Percentiles rank a stretch among this genome's conserved stretches.
Conservation (phyloP, 2,329 filamentous ascomycete genomes). For the Aureobasidium leucospermi region DNA sequence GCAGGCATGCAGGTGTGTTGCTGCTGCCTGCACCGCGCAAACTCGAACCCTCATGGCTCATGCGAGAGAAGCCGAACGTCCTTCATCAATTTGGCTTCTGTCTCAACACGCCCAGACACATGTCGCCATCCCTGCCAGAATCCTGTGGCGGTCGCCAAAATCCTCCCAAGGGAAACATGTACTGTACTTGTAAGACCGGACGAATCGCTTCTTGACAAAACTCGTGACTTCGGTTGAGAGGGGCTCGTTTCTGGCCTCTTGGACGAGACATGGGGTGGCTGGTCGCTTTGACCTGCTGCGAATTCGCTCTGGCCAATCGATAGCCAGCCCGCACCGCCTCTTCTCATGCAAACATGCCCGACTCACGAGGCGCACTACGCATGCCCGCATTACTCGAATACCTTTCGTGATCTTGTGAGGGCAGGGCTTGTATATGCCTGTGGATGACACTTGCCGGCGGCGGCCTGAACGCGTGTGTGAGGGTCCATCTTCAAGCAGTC, state of each 20-base stretch:
- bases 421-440: background rate
- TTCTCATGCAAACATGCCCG: constrained; percentile 13
- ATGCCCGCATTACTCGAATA: constrained; percentile 9
- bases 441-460: background rate
- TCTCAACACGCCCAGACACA: background rate
- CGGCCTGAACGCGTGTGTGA: background rate
- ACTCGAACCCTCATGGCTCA: background rate
- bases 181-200: background rate
- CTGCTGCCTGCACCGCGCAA: background rate
- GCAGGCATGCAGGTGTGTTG: constrained; percentile 5
- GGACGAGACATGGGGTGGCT: background rate
- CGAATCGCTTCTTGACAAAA: background rate
- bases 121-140: background rate
- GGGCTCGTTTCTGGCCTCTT: background rate
- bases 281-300: constrained; percentile 12
- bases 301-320: background rate
- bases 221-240: constrained; percentile 8
- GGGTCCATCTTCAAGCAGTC: background rate
- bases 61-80: background rate
- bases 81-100: background rate
- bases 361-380: constrained; percentile 12
- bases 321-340: constrained; percentile 7
- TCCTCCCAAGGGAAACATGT: background rate
- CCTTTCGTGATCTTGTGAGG: background rate
- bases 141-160: background rate